Percentiles rank a stretch among this genome's conserved stretches.
Conservation (phyloP, 345 rosid species). For the Moricandia arvensis region DNA sequence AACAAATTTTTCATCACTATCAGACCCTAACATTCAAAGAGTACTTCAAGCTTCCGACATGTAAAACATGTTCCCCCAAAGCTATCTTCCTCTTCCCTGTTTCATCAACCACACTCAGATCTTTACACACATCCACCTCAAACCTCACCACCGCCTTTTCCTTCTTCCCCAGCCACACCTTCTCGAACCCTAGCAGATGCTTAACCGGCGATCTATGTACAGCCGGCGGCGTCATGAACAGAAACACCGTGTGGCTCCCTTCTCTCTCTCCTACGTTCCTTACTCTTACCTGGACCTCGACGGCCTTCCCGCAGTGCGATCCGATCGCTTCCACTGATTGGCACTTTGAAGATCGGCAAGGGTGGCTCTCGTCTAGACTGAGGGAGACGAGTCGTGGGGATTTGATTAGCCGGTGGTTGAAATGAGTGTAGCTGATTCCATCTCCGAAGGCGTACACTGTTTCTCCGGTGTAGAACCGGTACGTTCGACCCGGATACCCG, state of each 20-base stretch:
- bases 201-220: slow-evolving; percentile 66
- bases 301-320: slow-evolving; percentile 39
- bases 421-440: slow-evolving; percentile 53
- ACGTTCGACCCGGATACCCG: slow-evolving; percentile 76
- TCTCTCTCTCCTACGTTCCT: slow-evolving; percentile 48
- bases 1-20: not conserved
- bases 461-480: slow-evolving; percentile 71
- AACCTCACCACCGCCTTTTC: slow-evolving; percentile 48
- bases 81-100: slow-evolving; percentile 57
- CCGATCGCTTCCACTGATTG: slow-evolving; percentile 50
- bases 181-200: slow-evolving; percentile 69
- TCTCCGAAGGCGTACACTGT: slow-evolving; percentile 65
- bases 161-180: slow-evolving; percentile 45
- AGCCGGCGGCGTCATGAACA: slow-evolving; percentile 69
- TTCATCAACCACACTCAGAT: slow-evolving; percentile 77
- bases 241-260: slow-evolving; percentile 71
- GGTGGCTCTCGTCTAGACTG: slow-evolving; percentile 42
- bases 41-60: slow-evolving; percentile 68
- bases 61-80: slow-evolving; percentile 67
- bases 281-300: slow-evolving; percentile 48
- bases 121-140: slow-evolving; percentile 66
- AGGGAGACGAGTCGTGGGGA: slow-evolving; percentile 10
- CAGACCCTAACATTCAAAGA: slow-evolving; percentile 3
- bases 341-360: not conserved
- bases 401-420: slow-evolving; percentile 43